Base-by-base conservation (phyloP, 202 grass and related monocot genomes). In the Carex arenaria region DNA sequence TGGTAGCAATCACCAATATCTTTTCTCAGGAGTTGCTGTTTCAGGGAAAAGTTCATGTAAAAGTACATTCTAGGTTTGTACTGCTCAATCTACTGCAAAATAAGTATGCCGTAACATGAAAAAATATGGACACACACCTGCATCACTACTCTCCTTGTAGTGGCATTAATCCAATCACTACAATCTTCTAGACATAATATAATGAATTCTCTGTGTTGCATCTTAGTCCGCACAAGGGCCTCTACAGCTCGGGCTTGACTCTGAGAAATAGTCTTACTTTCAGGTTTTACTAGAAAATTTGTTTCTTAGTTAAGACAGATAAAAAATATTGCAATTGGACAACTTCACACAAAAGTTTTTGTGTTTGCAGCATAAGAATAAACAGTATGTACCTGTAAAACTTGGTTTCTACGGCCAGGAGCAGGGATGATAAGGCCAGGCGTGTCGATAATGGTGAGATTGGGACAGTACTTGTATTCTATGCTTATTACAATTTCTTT, bases 121-220 rank as follows among this genome's bases (percentile, higher is more conserved):
- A 15, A 5, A 77, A 20, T 14, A 49, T 57, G 45, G 28, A n/a
- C 51, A 77, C 52, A 52, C 70, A 67, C 92, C 88, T 97, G 94
- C 92, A 97, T 93, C 84, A 93, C 94, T 79, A 94, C 86, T 90
- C 92, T 93, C 59, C 92, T 80, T 84, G 94, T 94, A 85, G 94
- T 93, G 67, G 92, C 90, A 65, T 97, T 97, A 82, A 92, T 94
- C 94, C 90, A 94, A 93, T 97, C 90, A 84, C 92, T 97, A 79
- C 90, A 93, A 89, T 97, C 94, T 93, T 94, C 94, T 84, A 97
- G 94, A 57, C 90, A 94, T 31, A 94, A 84, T 86, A 97, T 94
- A 83, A 97, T 97, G 32, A 91, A 93, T 80, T 97, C 94, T 80
- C 92, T 93, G 80, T 89, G 89, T 68, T 94, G 90, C 65, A 97